Evolutionary conservation across 1,284 basidiomycete genomes (phyloP), one percentile per base, ranked within the genome.

Genomic region (Takashimella koratensis): DNA sequence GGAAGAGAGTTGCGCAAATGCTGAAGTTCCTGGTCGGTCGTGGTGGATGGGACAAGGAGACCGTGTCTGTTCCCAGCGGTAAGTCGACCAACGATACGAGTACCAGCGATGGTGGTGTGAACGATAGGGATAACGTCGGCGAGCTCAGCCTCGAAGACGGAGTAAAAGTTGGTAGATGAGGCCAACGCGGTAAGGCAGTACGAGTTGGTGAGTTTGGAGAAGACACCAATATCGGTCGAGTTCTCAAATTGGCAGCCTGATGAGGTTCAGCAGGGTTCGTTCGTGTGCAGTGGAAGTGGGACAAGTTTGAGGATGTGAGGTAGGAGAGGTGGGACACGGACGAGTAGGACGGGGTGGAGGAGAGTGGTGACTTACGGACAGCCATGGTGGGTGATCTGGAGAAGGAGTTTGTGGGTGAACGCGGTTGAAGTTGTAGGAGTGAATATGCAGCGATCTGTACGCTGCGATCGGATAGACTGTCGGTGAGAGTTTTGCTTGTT

Each of bases 161-260:
- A 95, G 82, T 96, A 97, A 71, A 98, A 98, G 80, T 98, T 98
- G 66, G 92, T 87, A 73, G 91, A 93, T 68, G 94, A 95, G 70
- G 92, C 90, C 66, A 96, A 85, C 53, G 92, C 90, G 65, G 85
- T 84, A 48, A 96, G 84, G 77, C 92, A 95, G 82, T 94, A 96
- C 73, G 80, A 76, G 82, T 98, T 98, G 69, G 95, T 98, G 68
- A 94, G 84, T 79, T 90, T 96, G 69, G 90, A 79, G 79, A 93
- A 94, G 45, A 95, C 91, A 70, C 93, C 91, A 65, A 98, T 86
- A 71, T 98, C 94, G 78, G 88, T 92, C 77, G 86, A 93, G 80
- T 97, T 97, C 80, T 98, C 94, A 72, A 97, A 98, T 79, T 91
- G 88, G 61, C 88, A 80, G 73, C 90, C 89, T 92, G 69, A 24